These are phyloP conservation scores for Pseudopithomyces chartarum DNA, from an alignment of 2,329 filamentous ascomycete genomes.

Conservation along the genomic window DNA sequence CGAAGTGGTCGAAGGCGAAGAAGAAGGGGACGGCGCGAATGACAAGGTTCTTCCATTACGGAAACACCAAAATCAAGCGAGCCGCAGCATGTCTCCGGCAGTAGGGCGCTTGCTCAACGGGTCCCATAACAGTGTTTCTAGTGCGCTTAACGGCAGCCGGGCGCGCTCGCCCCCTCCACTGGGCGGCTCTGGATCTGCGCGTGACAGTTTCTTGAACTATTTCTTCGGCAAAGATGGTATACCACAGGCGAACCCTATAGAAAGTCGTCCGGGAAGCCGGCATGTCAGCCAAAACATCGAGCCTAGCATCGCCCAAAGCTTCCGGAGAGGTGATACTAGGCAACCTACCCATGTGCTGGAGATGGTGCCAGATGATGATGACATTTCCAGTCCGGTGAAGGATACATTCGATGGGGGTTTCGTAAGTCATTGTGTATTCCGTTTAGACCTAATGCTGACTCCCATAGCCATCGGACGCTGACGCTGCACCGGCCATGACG, in stretches of 20 bases:
- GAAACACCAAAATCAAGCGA: conserved; percentile 64
- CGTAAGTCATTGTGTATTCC: conserved; percentile 54
- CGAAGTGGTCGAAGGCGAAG: conserved; percentile 66
- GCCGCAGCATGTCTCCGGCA: conserved; percentile 82
- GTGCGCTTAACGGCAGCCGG: conserved; percentile 69
- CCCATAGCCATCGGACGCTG: conserved; percentile 43
- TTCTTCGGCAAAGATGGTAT: conserved; percentile 95
- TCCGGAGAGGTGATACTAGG: conserved; percentile 71
- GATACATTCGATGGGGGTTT: conserved; percentile 58
- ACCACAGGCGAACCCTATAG: conserved; percentile 46
- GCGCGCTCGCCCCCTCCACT: conserved; percentile 64
- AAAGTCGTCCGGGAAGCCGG: conserved; percentile 54
- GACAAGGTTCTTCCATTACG: conserved; percentile 64
- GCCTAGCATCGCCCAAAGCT: conserved; percentile 81
- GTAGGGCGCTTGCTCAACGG: conserved; percentile 70
- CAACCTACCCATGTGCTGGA: conserved; percentile 48
- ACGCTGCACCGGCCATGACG: conserved; percentile 83
- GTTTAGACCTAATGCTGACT: conserved; percentile 21
- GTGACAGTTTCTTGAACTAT: conserved; percentile 96
- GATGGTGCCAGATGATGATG: conserved; percentile 49
- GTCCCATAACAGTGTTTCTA: conserved; percentile 58
- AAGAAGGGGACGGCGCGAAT: conserved; percentile 57
- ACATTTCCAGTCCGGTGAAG: conserved; percentile 41
- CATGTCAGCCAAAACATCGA: conserved; percentile 81
- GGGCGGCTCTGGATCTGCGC: conserved; percentile 66